Base-by-base conservation (phyloP, 768 basidiomycete species). In the Stropharia rugosoannulata region DNA sequence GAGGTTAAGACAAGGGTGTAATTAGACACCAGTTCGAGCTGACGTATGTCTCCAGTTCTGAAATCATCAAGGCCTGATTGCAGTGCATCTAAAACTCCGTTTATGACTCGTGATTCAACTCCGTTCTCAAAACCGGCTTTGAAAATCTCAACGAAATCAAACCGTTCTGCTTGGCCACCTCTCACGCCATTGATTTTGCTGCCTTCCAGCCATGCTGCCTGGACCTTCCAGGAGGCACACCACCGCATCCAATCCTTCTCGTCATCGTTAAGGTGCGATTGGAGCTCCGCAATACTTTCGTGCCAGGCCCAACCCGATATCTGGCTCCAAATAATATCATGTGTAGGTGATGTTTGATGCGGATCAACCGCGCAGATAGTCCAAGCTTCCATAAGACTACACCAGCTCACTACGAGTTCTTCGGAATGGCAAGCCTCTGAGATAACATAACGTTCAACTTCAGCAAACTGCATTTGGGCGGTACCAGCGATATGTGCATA, bases 261-360 rank as follows among this genome's bases (percentile, higher is more conserved):
- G 6, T 63, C 62, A 10, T 57, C 60, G 9, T 67, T 66, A 10
- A 87, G 47, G 41, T 65, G 61, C 3, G 63, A 61, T 53, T 73
- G 65, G 54, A 80, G 56, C 45, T 71, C 73, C n/a, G 80, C 64
- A 7, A 86, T 62, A 29, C 88, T 84, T 0, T 77, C 75, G 15
- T 73, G 77, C 90, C 93, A 96, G 0, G 78, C 83, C 85, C 89
- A 90, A 2, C 82, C 85, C n/a, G 76, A 71, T 9, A 96, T 75
- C 64, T 94, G 92, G 53, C 87, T 91, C 95, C 96, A 98, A 8
- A 89, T 71, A 47, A 98, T 84, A 51, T 91, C 93, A 69, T 98
- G 96, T 7, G 77, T 78, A 0, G 93, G 93, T 2, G 85, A 89
- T 6, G 93, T 95, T 52, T 79, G 77, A 66, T 98, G 96, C 5